These are phyloP conservation scores for Endocarpon pusillum DNA, from an alignment of 495 filamentous ascomycete species.

Conservation along the genomic window DNA sequence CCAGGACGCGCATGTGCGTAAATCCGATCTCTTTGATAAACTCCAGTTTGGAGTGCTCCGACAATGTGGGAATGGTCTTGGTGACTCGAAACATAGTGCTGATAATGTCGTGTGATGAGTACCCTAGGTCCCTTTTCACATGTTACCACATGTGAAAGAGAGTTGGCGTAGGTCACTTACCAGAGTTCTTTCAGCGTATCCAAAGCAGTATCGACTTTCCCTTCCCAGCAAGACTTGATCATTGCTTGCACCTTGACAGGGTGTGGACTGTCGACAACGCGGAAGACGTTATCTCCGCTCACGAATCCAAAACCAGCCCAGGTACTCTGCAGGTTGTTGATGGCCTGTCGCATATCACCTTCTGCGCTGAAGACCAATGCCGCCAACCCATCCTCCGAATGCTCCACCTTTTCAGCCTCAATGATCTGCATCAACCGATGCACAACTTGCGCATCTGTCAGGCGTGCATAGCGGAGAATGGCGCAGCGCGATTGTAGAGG, in stretches of 20 bases:
- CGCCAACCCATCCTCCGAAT: constrained; percentile 85
- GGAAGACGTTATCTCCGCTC: constrained; percentile 94
- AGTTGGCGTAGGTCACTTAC: constrained; percentile 21
- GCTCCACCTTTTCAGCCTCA: constrained; percentile 69
- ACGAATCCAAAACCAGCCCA: constrained; percentile 93
- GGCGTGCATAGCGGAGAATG: constrained; percentile 81
- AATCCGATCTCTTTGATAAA: constrained; percentile 98
- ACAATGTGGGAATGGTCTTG: constrained; percentile 76
- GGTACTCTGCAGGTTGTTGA: constrained; percentile 97
- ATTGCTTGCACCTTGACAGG: constrained; percentile 97
- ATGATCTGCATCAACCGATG: constrained; percentile 82
- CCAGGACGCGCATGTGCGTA: constrained; percentile 95
- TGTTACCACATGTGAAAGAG: background rate
- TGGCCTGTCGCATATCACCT: constrained; percentile 97
- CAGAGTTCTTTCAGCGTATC: constrained; percentile 83
- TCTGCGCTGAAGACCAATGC: constrained; percentile 94
- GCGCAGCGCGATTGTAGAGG: constrained; percentile 92
- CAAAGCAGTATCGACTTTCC: constrained; percentile 71
- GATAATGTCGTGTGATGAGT: constrained; percentile 93
- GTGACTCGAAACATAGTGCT: constrained; percentile 98
- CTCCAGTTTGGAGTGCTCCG: constrained; percentile 84
- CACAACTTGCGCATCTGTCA: constrained; percentile 86
- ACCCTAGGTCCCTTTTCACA: constrained; percentile 49
- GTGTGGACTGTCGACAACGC: constrained; percentile 91
- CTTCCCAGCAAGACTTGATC: constrained; percentile 91